Evolutionary conservation across 352 stramenopile genomes (phyloP).

Genomic region (Phytophthora aleatoria): DNA sequence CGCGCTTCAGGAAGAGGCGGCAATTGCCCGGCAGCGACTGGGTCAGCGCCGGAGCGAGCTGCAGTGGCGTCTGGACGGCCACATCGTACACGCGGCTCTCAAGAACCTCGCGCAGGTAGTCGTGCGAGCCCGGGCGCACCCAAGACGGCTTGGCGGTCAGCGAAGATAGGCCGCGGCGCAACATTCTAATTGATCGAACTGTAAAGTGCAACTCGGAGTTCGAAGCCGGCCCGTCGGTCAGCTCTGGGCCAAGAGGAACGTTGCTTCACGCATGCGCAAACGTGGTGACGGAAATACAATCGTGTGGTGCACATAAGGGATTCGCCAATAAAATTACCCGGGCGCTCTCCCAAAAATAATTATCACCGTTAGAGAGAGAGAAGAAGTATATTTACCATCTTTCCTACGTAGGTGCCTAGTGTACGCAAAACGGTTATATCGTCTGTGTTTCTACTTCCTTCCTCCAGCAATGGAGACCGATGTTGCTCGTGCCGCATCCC

Average conservation of each 20-base stretch:
- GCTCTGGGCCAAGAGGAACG: constrained; percentile 31
- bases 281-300: constrained; percentile 3
- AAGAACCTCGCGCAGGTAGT: constrained; percentile 80
- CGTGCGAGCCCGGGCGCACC: constrained; percentile 70
- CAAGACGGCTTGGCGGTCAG: constrained; percentile 45
- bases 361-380: no score
- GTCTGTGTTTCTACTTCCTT: no score
- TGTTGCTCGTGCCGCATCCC: no score
- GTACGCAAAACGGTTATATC: no score
- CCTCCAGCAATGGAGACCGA: no score
- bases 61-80: constrained; percentile 74
- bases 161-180: constrained; percentile 40
- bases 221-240: neutral
- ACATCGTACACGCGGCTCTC: constrained; percentile 89
- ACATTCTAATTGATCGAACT: constrained; percentile 41
- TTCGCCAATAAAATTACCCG: no score
- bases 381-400: no score
- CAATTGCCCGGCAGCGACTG: constrained; percentile 61
- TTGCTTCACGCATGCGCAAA: constrained; percentile 22
- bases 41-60: constrained; percentile 60
- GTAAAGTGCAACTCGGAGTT: constrained; percentile 1
- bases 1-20: constrained; percentile 91
- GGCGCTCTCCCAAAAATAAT: no score
- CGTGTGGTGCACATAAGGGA: constrained; percentile 3
- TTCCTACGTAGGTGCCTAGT: no score